A percentile compares a stretch with the other conserved stretches of the same genome.
These are phyloP conservation scores for Aleurites moluccanus DNA, from an alignment of 441 rosid species.

Conservation along the genomic window DNA sequence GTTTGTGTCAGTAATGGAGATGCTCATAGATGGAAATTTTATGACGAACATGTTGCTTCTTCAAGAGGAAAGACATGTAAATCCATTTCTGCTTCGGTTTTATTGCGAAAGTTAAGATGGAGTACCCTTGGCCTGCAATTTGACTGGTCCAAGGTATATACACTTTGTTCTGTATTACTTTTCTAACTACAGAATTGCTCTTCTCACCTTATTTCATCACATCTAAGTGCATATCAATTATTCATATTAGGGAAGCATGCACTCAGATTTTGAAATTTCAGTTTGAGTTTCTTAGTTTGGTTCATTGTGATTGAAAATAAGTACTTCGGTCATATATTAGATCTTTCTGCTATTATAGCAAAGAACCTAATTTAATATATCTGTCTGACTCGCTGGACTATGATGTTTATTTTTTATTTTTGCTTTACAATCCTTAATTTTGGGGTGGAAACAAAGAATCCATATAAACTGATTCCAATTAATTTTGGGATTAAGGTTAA, in stretches of 20 bases:
- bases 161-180: background rate
- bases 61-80: conserved; percentile 41
- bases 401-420: too few species aligned
- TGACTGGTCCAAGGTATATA: conserved; percentile 87
- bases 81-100: conserved; percentile 44
- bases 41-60: conserved; percentile 36
- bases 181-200: background rate
- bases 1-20: conserved; percentile 30
- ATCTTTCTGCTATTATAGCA: background rate
- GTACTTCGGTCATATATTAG: background rate
- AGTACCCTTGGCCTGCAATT: conserved; percentile 92
- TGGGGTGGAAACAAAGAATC: too few species aligned
- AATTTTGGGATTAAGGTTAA: too few species aligned
- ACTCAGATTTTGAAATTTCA: background rate
- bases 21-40: conserved; percentile 50
- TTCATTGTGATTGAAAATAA: background rate
- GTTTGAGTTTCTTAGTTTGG: background rate
- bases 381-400: background rate
- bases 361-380: background rate
- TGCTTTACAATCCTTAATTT: too few species aligned
- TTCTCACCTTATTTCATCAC: background rate
- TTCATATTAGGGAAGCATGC: background rate
- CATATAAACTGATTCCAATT: too few species aligned
- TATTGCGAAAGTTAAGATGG: conserved; percentile 83
- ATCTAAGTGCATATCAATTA: background rate